These are phyloP conservation scores for Asterochloris sp. DNA, from an alignment of 139 green algal genomes.

Conservation along the genomic window DNA sequence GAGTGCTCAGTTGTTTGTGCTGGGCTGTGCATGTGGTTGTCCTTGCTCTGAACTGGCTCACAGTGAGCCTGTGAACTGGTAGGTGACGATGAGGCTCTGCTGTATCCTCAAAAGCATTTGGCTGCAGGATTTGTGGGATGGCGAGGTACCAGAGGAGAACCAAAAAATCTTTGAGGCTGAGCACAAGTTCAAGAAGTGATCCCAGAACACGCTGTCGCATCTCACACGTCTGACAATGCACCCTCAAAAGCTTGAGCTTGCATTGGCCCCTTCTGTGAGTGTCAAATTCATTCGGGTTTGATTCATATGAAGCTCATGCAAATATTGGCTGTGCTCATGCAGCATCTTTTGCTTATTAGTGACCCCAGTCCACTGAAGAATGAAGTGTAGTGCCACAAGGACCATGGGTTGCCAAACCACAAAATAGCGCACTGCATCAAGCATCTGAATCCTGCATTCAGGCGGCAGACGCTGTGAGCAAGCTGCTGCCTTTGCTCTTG, in stretches of 20 bases:
- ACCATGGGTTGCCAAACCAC: constrained; percentile 73
- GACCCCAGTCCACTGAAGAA: constrained; percentile 44
- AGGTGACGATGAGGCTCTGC: too few relatives aligned
- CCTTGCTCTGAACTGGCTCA: too few relatives aligned
- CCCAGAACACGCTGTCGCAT: too few relatives aligned
- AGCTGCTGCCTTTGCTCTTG: not conserved
- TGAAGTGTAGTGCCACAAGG: constrained; percentile 48
- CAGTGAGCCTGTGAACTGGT: too few relatives aligned
- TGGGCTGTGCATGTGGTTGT: too few relatives aligned
- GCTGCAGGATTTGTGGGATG: constrained; percentile 81
- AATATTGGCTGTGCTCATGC: constrained; percentile 17
- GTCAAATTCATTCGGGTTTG: not conserved
- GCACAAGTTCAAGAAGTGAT: too few relatives aligned
- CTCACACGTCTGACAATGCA: too few relatives aligned
- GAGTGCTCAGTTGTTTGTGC: too few relatives aligned
- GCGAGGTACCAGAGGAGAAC: constrained; percentile 26
- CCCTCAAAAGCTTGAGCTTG: too few relatives aligned
- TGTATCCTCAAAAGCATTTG: too few relatives aligned
- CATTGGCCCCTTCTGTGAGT: too few relatives aligned
- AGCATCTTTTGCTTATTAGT: constrained; percentile 10
- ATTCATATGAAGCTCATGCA: constrained; percentile 11
- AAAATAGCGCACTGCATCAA: constrained; percentile 73
- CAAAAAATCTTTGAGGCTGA: too few relatives aligned
- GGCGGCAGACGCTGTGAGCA: not conserved
- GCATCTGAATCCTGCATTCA: constrained; percentile 65